Percentiles rank a stretch among this genome's conserved stretches.
These are phyloP conservation scores for Stenogyne calaminthoides DNA, from an alignment of 305 asterid genomes.

Conservation along the genomic window DNA sequence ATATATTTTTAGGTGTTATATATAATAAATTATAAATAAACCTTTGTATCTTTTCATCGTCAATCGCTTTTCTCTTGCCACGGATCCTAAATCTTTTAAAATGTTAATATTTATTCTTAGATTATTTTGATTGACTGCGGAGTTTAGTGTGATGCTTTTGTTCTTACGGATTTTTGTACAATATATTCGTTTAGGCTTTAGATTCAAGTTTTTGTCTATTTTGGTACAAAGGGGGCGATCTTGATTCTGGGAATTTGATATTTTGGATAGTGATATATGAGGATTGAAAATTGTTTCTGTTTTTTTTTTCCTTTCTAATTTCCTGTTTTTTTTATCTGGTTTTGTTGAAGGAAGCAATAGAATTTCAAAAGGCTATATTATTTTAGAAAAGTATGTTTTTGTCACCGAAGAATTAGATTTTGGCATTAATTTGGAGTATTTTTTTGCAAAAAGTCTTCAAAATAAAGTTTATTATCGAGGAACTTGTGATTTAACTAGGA, in stretches of 20 bases:
- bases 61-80: too few relatives aligned
- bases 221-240: too few relatives aligned
- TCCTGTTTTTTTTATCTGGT: background rate
- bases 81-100: too few relatives aligned
- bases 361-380: background rate
- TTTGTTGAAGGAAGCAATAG: background rate
- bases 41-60: too few relatives aligned
- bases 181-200: background rate
- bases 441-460: background rate
- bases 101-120: background rate
- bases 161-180: background rate
- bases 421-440: background rate
- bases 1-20: too few relatives aligned
- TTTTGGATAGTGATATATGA: background rate
- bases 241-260: slow-evolving; percentile 7
- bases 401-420: background rate
- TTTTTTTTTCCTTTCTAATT: too few relatives aligned
- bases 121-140: background rate
- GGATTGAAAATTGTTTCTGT: background rate
- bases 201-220: background rate
- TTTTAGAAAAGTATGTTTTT: background rate
- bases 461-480: slow-evolving; percentile 38
- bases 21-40: too few relatives aligned
- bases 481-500: slow-evolving; percentile 75
- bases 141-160: background rate